Evolutionary conservation across 2,329 filamentous ascomycete species (phyloP).

Genomic region (Diplodia corticola): DNA sequence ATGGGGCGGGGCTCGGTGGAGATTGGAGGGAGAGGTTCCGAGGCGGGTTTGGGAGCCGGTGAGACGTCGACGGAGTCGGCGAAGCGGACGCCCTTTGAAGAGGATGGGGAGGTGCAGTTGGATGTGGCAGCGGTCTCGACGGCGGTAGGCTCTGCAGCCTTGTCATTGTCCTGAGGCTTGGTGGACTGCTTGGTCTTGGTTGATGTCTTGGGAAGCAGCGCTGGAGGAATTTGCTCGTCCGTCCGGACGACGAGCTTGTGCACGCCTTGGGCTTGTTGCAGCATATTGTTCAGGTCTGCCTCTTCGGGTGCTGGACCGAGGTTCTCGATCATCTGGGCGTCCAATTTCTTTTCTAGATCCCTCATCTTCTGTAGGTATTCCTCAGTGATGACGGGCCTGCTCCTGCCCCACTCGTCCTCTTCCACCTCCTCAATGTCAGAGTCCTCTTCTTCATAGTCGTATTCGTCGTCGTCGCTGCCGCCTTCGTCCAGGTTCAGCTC

Average conservation of each 20-base stretch:
- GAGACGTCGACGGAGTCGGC: constrained; percentile 73
- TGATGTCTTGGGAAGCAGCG: constrained; percentile 5
- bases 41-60: constrained; percentile 33
- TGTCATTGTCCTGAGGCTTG: constrained; percentile 24
- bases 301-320: constrained; percentile 52
- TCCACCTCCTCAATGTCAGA: constrained; percentile 58
- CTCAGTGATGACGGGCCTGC: constrained; percentile 67
- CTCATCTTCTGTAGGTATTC: constrained; percentile 82
- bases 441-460: constrained; percentile 44
- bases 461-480: constrained; percentile 54
- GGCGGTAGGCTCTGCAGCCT: constrained; percentile 39
- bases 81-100: constrained; percentile 76
- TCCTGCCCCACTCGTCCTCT: constrained; percentile 73
- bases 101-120: not conserved
- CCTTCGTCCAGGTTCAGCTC: constrained; percentile 81
- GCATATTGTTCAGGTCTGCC: constrained; percentile 36
- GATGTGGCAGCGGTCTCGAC: constrained; percentile 25
- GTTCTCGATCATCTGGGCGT: constrained; percentile 58
- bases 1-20: constrained; percentile 30
- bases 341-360: constrained; percentile 77
- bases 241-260: constrained; percentile 13
- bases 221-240: constrained; percentile 14
- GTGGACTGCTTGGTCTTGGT: constrained; percentile 1
- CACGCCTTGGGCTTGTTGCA: constrained; percentile 21
- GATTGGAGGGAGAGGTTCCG: not conserved